Evolutionary conservation across 2,329 filamentous ascomycete species (phyloP).

Genomic region (Periconia macrospinosa): DNA sequence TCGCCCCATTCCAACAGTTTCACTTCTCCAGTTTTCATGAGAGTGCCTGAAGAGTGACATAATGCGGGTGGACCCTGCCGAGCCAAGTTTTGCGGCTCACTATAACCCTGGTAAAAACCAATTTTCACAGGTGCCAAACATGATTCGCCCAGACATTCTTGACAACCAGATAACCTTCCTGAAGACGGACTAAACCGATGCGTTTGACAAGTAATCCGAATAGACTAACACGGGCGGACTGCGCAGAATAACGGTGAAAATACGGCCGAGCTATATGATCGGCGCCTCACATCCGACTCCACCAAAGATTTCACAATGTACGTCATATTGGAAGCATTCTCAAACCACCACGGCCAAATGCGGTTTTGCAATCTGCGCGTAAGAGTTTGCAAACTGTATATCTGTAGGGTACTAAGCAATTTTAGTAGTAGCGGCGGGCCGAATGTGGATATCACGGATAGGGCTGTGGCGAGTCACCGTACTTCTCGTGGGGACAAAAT

Average conservation of each 20-base stretch:
- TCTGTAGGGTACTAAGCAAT: not conserved
- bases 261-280: not conserved
- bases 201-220: not conserved
- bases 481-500: not conserved
- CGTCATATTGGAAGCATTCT: not conserved
- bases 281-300: not conserved
- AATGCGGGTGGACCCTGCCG: constrained; percentile 23
- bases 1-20: constrained; percentile 36
- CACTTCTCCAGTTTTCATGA: constrained; percentile 16
- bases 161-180: not conserved
- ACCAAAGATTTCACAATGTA: not conserved
- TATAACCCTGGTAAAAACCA: not conserved
- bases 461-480: constrained; percentile 1
- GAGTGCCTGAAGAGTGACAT: constrained; percentile 27
- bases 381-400: not conserved
- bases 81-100: not conserved
- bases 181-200: not conserved
- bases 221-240: not conserved
- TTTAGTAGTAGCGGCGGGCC: not conserved
- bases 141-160: not conserved
- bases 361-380: not conserved
- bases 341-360: not conserved
- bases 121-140: not conserved
- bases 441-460: not conserved
- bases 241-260: not conserved